These are phyloP conservation scores for Sarocladium kiliense DNA, from an alignment of 2,329 filamentous ascomycete genomes.

Conservation along the genomic window DNA sequence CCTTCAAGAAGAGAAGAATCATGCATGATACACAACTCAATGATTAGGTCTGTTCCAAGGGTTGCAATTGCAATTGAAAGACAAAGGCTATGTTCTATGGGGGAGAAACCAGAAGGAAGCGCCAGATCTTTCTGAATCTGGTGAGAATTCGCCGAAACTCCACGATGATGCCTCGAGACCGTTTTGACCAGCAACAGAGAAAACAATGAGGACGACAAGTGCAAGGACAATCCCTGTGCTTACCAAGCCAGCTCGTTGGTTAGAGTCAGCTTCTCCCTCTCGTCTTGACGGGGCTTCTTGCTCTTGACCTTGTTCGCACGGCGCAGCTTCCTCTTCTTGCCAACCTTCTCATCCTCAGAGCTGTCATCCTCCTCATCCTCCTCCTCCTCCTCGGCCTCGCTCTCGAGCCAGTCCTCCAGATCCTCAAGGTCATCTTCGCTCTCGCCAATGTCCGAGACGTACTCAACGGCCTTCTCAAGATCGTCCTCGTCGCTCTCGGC, in stretches of 20 bases:
- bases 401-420: constrained; percentile 90
- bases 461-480: constrained; percentile 77
- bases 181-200: not conserved
- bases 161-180: not conserved
- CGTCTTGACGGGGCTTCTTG: constrained; percentile 47
- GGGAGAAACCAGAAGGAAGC: not conserved
- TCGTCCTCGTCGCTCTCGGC: constrained; percentile 67
- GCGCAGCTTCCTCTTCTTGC: constrained; percentile 48
- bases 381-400: constrained; percentile 53
- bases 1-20: too few relatives aligned
- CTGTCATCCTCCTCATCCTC: constrained; percentile 53
- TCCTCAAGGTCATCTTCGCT: constrained; percentile 69
- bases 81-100: not conserved
- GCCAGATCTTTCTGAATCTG: not conserved
- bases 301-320: constrained; percentile 40
- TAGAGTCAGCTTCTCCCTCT: constrained; percentile 50
- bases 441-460: constrained; percentile 86
- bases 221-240: not conserved
- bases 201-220: not conserved
- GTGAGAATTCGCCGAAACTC: not conserved
- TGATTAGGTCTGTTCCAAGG: too few relatives aligned
- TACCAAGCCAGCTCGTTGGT: constrained; percentile 39
- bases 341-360: constrained; percentile 53
- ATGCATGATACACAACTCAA: too few relatives aligned
- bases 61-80: too few relatives aligned